phyloP scores from a whole-genome alignment of 176 grass and related monocot genomes.

The Oryza coarctata region DNA sequence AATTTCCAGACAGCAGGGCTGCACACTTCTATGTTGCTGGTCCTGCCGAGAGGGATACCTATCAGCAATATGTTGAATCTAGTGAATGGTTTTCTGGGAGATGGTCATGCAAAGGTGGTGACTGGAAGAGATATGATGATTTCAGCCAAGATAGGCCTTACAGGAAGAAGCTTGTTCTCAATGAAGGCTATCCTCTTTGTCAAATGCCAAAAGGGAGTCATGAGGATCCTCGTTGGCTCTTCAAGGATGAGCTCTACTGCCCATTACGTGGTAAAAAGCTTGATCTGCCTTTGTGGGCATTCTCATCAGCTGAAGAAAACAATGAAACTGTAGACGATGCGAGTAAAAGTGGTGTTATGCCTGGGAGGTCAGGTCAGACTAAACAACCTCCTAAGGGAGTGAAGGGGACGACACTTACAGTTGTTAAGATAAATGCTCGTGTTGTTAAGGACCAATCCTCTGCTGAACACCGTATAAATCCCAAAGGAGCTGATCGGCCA shows the following conservation, averaged over 20 bases:
- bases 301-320: slow-evolving; percentile 75
- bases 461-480: slow-evolving; percentile 55
- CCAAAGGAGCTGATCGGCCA: slow-evolving; percentile 53
- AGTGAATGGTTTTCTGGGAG: slow-evolving; percentile 82
- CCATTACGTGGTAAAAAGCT: slow-evolving; percentile 61
- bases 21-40: slow-evolving; percentile 33
- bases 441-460: slow-evolving; percentile 71
- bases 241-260: slow-evolving; percentile 72
- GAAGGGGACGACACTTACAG: slow-evolving; percentile 74
- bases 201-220: slow-evolving; percentile 67
- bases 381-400: slow-evolving; percentile 59
- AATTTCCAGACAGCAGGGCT: slow-evolving; percentile 34
- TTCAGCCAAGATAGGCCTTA: slow-evolving; percentile 59
- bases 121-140: slow-evolving; percentile 95
- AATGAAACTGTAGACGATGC: slow-evolving; percentile 53
- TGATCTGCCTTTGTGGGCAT: slow-evolving; percentile 79
- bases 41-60: slow-evolving; percentile 36
- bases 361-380: slow-evolving; percentile 49
- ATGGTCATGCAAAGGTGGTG: slow-evolving; percentile 90
- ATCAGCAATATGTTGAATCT: slow-evolving; percentile 40
- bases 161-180: slow-evolving; percentile 80
- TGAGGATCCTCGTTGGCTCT: slow-evolving; percentile 71
- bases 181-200: slow-evolving; percentile 86
- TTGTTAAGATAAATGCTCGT: slow-evolving; percentile 88
- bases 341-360: slow-evolving; percentile 49